Conservation (phyloP, 2,329 filamentous ascomycete species). For the Ciborinia camelliae region DNA sequence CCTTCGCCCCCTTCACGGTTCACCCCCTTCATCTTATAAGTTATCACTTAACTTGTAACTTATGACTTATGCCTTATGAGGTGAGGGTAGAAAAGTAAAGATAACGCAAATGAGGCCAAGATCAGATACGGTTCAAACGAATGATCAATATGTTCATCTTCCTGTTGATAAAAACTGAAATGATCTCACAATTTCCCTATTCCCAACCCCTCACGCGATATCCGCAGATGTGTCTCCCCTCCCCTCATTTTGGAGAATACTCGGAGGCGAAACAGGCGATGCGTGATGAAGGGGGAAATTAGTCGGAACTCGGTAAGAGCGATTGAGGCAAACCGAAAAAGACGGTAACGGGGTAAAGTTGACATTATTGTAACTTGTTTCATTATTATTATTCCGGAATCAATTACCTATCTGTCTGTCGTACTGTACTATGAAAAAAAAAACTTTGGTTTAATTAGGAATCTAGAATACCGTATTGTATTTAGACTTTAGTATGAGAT, state of each 20-base stretch:
- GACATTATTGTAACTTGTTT: too few species aligned
- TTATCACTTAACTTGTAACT: too few species aligned
- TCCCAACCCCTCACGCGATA: constrained; percentile 8
- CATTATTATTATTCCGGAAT: not conserved
- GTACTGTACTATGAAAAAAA: not conserved
- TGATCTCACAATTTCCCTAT: constrained; percentile 5
- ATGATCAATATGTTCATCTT: not conserved
- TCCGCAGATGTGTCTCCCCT: not conserved
- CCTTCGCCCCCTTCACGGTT: not conserved
- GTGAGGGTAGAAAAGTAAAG: not conserved
- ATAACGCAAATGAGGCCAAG: not conserved
- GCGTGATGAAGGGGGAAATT: not conserved
- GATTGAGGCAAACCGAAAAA: too few species aligned
- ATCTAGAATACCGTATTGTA: too few species aligned
- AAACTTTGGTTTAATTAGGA: too few species aligned
- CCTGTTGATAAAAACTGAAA: not conserved
- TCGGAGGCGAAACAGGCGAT: not conserved
- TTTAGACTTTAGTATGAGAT: too few species aligned
- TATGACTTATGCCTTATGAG: not conserved
- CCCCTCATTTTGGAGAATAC: constrained; percentile 8
- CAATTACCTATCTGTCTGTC: too few species aligned
- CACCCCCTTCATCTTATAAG: too few species aligned
- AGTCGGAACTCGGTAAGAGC: not conserved
- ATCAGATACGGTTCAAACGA: not conserved
- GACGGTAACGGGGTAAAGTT: not conserved